Base-by-base conservation (phyloP, 805 yeast genomes). In the Suhomyces emberorum region DNA sequence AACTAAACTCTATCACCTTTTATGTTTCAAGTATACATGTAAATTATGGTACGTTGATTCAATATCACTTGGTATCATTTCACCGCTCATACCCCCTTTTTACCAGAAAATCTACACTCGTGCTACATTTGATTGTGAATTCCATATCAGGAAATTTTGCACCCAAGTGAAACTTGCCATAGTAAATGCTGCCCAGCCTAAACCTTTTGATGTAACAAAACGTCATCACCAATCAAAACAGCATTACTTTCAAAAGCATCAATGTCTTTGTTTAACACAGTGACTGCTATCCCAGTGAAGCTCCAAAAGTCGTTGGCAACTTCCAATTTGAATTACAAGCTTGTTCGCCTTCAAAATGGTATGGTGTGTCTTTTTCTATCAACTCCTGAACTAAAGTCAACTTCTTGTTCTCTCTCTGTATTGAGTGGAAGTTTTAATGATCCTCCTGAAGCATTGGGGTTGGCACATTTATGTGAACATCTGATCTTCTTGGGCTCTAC, bases 381-480 rank as follows among this genome's bases (percentile, higher is more conserved):
- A 2, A 96, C 91, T 49, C 81, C 89, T 0, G 61, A 78, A 0
- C 75, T 78, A 11, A 79, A 76, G 29, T 47, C 70, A 10, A 81
- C 84, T 3, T 73, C 93, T 0, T 81, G 85, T 14, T 79, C 95
- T 1, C 49, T 91, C 5, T 76, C 86, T 25, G 87, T 88, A 2
- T 81, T 81, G 3, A 68, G 86, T 0, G 98, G 98, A 7, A 80
- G 95, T 2, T 81, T 79, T 50, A 70, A 79, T 31, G 97, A 91
- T 46, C 91, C 95, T 0, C 65, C 62, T 4, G 71, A 70, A 4
- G 47, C 83, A 1, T 79, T 79, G 0, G 98, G 98, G 0, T 53
- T 91, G 24, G 98, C 98, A 0, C 98, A 91, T 63, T 72, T 87
- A 39, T 83, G 95, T 49, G 96, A 88, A 52, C 96, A 88, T 55